A percentile compares a stretch with the other conserved stretches of the same genome.
Conservation (phyloP, 345 rosid genomes). For the Dimocarpus longan region DNA sequence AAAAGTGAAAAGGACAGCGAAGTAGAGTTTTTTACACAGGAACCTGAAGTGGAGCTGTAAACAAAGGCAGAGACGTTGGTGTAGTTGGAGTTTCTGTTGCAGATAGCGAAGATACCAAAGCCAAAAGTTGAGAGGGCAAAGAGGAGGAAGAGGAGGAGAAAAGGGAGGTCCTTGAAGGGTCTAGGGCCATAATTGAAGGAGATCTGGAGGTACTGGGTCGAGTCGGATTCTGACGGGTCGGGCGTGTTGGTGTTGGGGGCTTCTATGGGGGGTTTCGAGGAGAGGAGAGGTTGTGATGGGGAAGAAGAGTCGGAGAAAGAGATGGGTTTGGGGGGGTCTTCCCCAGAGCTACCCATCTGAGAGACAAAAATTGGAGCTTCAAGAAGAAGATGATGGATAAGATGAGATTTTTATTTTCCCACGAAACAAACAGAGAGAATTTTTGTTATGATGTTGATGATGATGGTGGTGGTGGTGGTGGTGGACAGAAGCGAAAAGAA, state of each 20-base stretch:
- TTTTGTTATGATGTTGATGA: too few relatives aligned
- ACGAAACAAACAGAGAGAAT: conserved; percentile 2
- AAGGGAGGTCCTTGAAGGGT: conserved; percentile 74
- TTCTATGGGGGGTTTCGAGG: conserved; percentile 23
- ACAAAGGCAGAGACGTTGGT: conserved; percentile 51
- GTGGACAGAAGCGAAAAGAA: not conserved
- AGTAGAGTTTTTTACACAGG: conserved; percentile 52
- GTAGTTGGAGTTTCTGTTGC: conserved; percentile 58
- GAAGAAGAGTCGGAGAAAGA: conserved; percentile 51
- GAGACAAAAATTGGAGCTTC: not conserved
- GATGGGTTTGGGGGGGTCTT: conserved; percentile 39
- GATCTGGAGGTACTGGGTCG: conserved; percentile 86
- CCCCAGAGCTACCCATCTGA: conserved; percentile 64
- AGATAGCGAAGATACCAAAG: conserved; percentile 74
- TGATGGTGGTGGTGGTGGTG: too few relatives aligned
- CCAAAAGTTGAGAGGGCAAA: conserved; percentile 64
- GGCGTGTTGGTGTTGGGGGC: conserved; percentile 27
- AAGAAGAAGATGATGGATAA: not conserved
- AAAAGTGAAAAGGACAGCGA: not conserved
- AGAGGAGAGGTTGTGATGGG: conserved; percentile 67
- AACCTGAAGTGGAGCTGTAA: conserved; percentile 52
- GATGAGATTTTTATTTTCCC: not conserved
- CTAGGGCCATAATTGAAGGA: conserved; percentile 73
- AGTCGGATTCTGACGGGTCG: conserved; percentile 53
- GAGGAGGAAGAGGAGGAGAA: conserved; percentile 68